phyloP scores from a whole-genome alignment of 139 green algal genomes.

The Chlorella sp. region DNA sequence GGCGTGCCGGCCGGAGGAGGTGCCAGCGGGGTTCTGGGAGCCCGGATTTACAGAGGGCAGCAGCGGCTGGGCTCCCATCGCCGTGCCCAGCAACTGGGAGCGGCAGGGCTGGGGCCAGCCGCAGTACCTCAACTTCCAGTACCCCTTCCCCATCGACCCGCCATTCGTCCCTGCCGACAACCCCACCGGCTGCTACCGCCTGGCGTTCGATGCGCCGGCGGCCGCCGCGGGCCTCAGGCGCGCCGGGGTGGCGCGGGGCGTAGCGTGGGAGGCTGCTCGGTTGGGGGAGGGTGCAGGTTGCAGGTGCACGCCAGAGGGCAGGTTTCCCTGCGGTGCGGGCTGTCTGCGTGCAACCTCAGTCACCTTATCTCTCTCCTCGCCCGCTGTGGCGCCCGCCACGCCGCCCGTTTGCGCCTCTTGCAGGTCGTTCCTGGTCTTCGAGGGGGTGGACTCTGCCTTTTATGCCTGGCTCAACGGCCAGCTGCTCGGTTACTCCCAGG shows the following conservation, averaged over 20 bases:
- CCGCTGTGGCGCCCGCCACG: too few species aligned
- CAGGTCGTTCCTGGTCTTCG: slow-evolving; percentile 81
- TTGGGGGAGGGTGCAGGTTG: too few species aligned
- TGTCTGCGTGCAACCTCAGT: too few species aligned
- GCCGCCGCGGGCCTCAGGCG: neutral
- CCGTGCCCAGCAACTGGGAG: slow-evolving; percentile 90
- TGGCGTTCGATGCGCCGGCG: slow-evolving; percentile 63
- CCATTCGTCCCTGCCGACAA: slow-evolving; percentile 87
- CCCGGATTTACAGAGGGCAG: slow-evolving; percentile 43
- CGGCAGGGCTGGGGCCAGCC: slow-evolving; percentile 79
- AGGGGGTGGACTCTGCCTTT: slow-evolving; percentile 86
- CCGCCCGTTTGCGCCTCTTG: neutral
- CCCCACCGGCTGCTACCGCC: slow-evolving; percentile 91
- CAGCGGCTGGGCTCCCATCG: neutral
- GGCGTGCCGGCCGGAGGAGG: slow-evolving; percentile 48
- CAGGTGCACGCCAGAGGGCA: too few species aligned
- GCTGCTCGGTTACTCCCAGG: slow-evolving; percentile 86
- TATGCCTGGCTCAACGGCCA: slow-evolving; percentile 92
- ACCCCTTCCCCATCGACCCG: slow-evolving; percentile 89
- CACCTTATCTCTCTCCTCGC: too few species aligned
- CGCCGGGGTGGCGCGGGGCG: too few species aligned
- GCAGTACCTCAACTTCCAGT: slow-evolving; percentile 96
- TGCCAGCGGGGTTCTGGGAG: slow-evolving; percentile 54
- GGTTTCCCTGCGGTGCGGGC: too few species aligned
- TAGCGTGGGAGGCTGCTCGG: too few species aligned